Evolutionary conservation across 345 rosid genomes (phyloP).

Genomic region (Citrus cavaleriei): DNA sequence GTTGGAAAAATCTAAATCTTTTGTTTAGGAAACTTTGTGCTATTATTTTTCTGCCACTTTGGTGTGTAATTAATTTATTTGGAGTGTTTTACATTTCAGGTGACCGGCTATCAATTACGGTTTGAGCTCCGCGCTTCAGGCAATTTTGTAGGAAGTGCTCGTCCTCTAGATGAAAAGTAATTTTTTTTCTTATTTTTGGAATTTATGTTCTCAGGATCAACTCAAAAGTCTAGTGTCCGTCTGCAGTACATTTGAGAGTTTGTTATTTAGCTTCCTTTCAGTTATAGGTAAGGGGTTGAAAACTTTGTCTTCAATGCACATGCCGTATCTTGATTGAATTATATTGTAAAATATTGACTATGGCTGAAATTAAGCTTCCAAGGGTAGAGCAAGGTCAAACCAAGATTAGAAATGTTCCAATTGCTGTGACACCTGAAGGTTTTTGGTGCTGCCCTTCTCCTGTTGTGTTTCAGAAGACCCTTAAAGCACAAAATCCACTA

Average conservation of each 20-base stretch:
- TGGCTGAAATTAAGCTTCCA: constrained; percentile 83
- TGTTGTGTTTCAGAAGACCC: constrained; percentile 80
- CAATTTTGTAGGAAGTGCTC: not conserved
- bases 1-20: not conserved
- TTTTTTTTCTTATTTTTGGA: not conserved
- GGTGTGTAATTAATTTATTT: not conserved
- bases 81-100: not conserved
- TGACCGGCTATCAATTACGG: not conserved
- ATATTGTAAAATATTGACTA: constrained; percentile 33
- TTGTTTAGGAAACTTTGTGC: not conserved
- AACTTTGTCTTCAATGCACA: not conserved
- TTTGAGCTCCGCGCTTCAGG: not conserved
- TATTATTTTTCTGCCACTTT: not conserved
- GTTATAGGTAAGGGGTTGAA: not conserved
- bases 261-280: constrained; percentile 5
- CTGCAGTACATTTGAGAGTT: not conserved
- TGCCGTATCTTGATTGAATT: constrained; percentile 16
- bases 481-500: constrained; percentile 56
- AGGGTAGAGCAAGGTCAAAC: constrained; percentile 77
- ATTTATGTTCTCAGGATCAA: not conserved
- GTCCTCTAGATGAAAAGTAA: not conserved
- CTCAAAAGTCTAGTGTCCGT: not conserved
- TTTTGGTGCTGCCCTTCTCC: constrained; percentile 99
- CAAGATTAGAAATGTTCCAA: constrained; percentile 85
- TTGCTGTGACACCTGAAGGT: constrained; percentile 97